Conservation (phyloP, 2,329 filamentous ascomycete species). For the Ceratocystis cacaofunesta region DNA sequence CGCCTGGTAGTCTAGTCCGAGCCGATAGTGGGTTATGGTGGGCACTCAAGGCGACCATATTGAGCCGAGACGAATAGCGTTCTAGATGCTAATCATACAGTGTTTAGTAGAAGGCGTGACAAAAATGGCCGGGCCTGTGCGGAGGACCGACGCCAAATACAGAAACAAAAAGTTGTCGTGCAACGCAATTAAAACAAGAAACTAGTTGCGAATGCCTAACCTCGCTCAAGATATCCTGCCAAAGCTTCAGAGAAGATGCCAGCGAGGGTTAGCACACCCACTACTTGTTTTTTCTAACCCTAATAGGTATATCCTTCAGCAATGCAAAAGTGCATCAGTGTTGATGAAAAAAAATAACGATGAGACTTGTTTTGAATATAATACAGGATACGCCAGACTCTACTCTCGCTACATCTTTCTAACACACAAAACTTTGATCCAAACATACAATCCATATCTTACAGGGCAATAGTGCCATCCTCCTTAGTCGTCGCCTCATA, state of each 20-base stretch:
- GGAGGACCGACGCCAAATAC: not conserved
- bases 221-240: not conserved
- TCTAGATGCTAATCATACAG: not conserved
- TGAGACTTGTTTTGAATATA: not conserved
- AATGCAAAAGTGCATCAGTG: not conserved
- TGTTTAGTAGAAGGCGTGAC: not conserved
- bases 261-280: not conserved
- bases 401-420: not conserved
- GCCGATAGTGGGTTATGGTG: slow-evolving; percentile 1
- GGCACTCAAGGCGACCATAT: slow-evolving; percentile 3
- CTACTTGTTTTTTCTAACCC: not conserved
- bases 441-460: slow-evolving; percentile 11
- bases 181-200: not conserved
- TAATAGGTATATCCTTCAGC: not conserved
- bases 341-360: not conserved
- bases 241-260: not conserved
- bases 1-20: not conserved
- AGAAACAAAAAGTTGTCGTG: not conserved
- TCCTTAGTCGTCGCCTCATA: slow-evolving; percentile 50
- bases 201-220: not conserved
- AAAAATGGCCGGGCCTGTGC: not conserved
- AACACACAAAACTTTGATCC: slow-evolving; percentile 1
- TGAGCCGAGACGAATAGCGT: not conserved
- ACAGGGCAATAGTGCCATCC: slow-evolving; percentile 15
- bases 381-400: slow-evolving; percentile 1